phyloP scores from a whole-genome alignment of 83 land plant genomes.

The Picea abies region DNA sequence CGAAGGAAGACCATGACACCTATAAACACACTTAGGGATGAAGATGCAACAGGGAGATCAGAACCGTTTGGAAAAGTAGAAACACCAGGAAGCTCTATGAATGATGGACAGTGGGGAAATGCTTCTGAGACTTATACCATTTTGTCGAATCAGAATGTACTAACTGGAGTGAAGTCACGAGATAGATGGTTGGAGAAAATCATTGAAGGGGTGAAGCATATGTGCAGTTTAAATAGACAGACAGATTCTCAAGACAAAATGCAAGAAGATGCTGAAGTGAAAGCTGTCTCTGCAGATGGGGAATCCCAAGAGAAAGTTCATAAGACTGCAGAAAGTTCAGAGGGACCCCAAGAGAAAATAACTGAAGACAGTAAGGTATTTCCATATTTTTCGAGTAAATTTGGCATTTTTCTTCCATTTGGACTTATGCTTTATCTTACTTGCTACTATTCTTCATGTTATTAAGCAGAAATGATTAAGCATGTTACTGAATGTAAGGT shows the following conservation, averaged over 20 bases:
- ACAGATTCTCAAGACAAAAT: slow-evolving; percentile 17
- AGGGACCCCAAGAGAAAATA: slow-evolving; percentile 23
- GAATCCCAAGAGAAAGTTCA: background rate
- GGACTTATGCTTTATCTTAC: background rate
- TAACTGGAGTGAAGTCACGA: slow-evolving; percentile 72
- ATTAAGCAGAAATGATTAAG: background rate
- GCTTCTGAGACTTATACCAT: slow-evolving; percentile 48
- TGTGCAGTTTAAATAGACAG: slow-evolving; percentile 29
- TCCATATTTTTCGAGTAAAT: background rate
- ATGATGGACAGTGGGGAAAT: slow-evolving; percentile 22
- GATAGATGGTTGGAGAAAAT: slow-evolving; percentile 93
- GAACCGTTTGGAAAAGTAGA: slow-evolving; percentile 36
- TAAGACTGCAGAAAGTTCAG: slow-evolving; percentile 18
- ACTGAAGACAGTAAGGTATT: slow-evolving; percentile 15
- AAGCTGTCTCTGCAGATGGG: slow-evolving; percentile 18
- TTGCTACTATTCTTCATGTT: background rate
- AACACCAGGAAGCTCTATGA: slow-evolving; percentile 69
- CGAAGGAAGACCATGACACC: slow-evolving; percentile 57
- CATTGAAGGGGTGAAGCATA: slow-evolving; percentile 54
- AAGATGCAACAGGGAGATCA: slow-evolving; percentile 35
- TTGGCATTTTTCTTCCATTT: background rate
- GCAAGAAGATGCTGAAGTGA: slow-evolving; percentile 24
- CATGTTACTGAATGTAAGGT: background rate
- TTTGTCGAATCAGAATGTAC: slow-evolving; percentile 40
- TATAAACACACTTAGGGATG: slow-evolving; percentile 61